These are phyloP conservation scores for Astrothelium macrocarpum DNA, from an alignment of 495 filamentous ascomycete species.

Conservation along the genomic window DNA sequence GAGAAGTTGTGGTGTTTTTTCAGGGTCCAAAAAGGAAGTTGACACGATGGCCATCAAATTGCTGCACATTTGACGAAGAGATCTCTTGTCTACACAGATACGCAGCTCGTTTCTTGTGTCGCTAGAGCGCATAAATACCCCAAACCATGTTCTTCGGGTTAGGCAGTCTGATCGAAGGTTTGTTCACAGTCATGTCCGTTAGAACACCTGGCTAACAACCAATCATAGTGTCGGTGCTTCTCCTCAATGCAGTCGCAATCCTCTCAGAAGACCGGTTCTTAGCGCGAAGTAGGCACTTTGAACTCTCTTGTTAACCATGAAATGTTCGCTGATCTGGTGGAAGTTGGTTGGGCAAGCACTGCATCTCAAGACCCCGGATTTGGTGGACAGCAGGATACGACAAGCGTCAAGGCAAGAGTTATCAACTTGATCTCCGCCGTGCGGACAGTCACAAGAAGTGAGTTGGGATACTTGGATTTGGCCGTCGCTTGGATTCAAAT, in stretches of 20 bases:
- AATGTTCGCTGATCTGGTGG: not conserved
- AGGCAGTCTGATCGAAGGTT: conserved; percentile 65
- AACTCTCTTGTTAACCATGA: not conserved
- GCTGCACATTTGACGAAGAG: not conserved
- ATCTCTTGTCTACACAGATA: too few relatives aligned
- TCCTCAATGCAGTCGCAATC: conserved; percentile 89
- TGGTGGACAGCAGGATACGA: conserved; percentile 57
- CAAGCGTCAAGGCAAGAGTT: conserved; percentile 76
- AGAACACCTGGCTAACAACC: conserved; percentile 15
- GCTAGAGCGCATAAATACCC: too few relatives aligned
- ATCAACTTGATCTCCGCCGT: conserved; percentile 86
- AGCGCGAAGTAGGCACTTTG: conserved; percentile 65
- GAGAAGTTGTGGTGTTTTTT: not conserved
- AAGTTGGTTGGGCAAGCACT: conserved; percentile 72
- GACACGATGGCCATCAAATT: not conserved
- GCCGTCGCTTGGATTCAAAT: conserved; percentile 1
- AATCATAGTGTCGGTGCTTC: conserved; percentile 60
- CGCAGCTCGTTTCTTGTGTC: too few relatives aligned
- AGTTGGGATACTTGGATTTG: conserved; percentile 29
- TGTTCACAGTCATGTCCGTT: conserved; percentile 7
- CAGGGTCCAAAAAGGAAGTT: not conserved
- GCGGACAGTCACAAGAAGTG: conserved; percentile 90
- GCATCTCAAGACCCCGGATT: conserved; percentile 58
- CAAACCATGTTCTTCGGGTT: conserved; percentile 57
- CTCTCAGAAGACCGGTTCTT: conserved; percentile 97